phyloP scores from a whole-genome alignment of 2,329 filamentous ascomycete species.

The Fusarium subtropicale region DNA sequence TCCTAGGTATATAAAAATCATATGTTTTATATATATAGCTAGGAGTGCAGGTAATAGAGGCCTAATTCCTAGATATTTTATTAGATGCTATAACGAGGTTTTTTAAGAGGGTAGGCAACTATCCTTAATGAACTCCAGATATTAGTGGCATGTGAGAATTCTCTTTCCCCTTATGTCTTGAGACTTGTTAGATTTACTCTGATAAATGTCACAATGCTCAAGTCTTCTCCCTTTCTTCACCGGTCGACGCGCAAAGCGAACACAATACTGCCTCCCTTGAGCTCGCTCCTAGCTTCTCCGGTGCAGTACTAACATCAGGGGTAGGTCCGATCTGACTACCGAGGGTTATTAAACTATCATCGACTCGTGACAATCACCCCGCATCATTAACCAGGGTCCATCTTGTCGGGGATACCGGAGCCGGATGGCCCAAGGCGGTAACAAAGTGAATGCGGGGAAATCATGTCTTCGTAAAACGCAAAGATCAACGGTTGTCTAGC shows the following conservation, averaged over 20 bases:
- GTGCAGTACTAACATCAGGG: background rate
- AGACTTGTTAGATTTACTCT: background rate
- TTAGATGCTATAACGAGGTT: background rate
- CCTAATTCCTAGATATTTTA: background rate
- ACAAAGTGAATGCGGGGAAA: slow-evolving; percentile 2
- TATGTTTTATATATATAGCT: too few species aligned
- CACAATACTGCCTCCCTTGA: fast-evolving
- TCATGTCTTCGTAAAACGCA: background rate
- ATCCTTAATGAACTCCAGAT: fast-evolving
- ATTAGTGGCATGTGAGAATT: background rate
- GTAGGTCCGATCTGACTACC: background rate
- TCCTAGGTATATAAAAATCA: too few species aligned
- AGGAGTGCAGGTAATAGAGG: too few species aligned
- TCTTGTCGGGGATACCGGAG: slow-evolving; percentile 24
- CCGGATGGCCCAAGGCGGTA: background rate
- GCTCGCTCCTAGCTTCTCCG: background rate
- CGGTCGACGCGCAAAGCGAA: background rate
- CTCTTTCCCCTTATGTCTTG: background rate
- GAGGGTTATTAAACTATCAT: background rate
- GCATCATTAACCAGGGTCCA: background rate
- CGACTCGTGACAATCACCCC: slow-evolving; percentile 18
- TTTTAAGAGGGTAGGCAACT: background rate
- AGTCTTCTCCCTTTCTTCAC: too few species aligned
- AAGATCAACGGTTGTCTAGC: slow-evolving; percentile 6
- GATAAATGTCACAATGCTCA: background rate